Evolutionary conservation across 768 basidiomycete species (phyloP).

Genomic region (Cubamyces lactineus): DNA sequence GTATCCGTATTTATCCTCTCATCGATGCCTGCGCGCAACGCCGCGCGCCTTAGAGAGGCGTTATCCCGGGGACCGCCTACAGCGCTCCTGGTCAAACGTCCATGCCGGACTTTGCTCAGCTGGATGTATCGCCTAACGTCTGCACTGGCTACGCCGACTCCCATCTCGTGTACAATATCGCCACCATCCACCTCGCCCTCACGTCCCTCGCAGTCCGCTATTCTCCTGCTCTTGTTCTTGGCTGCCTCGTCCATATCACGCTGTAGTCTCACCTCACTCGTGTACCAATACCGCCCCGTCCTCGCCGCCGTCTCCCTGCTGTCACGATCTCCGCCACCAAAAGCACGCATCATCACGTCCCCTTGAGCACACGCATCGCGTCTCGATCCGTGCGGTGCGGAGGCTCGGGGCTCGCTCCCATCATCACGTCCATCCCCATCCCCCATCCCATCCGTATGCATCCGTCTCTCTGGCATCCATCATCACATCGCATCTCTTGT

Average conservation of each 20-base stretch:
- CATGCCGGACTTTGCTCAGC: neutral
- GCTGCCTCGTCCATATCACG: constrained; percentile 11
- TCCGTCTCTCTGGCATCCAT: constrained; percentile 8
- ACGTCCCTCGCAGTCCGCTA: neutral
- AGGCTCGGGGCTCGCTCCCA: constrained; percentile 9
- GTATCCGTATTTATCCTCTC: constrained; percentile 12
- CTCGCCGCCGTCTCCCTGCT: constrained; percentile 16
- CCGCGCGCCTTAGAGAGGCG: neutral
- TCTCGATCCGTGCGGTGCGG: constrained; percentile 1
- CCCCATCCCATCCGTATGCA: constrained; percentile 7
- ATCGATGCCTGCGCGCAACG: constrained; percentile 3
- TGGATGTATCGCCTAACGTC: constrained; percentile 17
- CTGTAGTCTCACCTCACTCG: constrained; percentile 12
- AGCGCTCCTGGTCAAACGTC: neutral
- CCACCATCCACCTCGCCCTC: neutral
- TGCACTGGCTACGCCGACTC: neutral
- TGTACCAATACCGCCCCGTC: constrained; percentile 15
- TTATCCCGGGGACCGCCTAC: neutral
- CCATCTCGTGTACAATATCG: constrained; percentile 18
- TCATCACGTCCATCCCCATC: neutral
- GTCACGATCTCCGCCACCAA: constrained; percentile 15
- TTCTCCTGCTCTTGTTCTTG: neutral
- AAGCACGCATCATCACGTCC: constrained; percentile 18
- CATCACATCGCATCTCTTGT: constrained; percentile 12
- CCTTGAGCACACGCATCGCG: constrained; percentile 6